Base-by-base conservation (phyloP, 2,329 filamentous ascomycete species). In the Macroventuria anomochaeta region DNA sequence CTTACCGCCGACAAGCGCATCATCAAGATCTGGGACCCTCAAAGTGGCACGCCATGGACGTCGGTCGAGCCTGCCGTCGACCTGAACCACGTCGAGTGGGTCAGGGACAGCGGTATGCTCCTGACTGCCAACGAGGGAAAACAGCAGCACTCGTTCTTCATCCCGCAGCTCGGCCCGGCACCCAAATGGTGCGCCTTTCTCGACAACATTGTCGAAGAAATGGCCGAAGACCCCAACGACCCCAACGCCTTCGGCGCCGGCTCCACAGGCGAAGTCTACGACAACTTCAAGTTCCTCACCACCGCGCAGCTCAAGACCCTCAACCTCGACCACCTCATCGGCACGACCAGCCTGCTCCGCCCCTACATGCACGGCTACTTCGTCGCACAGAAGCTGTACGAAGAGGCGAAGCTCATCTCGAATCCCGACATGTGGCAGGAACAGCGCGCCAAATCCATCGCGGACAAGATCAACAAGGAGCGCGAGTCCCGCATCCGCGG, bases 291-390 rank as follows among this genome's bases (percentile, higher is more conserved):
- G 77, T 99, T 99, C 84, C 81, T 99, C 70, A 96, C 93, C 2
- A 76, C 91, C 57, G 86, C 90, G 36, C 93, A 99, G 74, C 82
- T 99, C 46, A 89, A 90, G 65, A 85, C 88, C 29, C 84, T 99
- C 62, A 96, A 91, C 72, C 76, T 99, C 69, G 88, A 90, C 46
- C 93, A 97, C 72, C 81, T 99, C 40, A 84, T 99, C 52, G 93
- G 93, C 61, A 93, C 91, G 65, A 96, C 92, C 23, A 95, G 90
- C 69, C 79, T 97, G 17, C 80, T 99, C 33, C 85, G 93, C 37
- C 95, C 95, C 36, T 99, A 99, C 72, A 99, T 99, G 96, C 95
- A 99, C 73, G 96, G 95, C 65, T 97, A 95, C 81, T 99, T 99
- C 77, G 93, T 99, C 41, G 91, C 90, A 29, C 93, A 96, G 66